phyloP scores from a whole-genome alignment of 768 basidiomycete genomes.

The Heimioporus sp. region DNA sequence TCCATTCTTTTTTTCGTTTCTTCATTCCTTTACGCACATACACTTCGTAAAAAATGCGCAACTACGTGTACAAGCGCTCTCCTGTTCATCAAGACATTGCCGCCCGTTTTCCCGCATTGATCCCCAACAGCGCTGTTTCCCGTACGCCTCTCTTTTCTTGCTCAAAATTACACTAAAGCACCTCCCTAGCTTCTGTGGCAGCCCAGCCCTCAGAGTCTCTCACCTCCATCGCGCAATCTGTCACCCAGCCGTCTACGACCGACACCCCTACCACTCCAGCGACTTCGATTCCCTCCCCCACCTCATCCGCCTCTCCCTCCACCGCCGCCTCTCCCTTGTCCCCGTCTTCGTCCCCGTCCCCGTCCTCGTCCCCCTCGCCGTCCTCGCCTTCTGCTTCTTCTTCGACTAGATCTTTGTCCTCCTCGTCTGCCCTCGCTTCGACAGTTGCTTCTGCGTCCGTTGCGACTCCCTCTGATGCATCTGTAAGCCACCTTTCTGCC shows the following conservation, averaged over 20 bases:
- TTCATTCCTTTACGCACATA: no score
- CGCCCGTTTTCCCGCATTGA: no score
- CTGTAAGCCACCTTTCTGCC: constrained; percentile 17
- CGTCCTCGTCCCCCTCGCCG: constrained; percentile 6
- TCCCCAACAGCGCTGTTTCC: no score
- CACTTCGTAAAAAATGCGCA: constrained; percentile 26
- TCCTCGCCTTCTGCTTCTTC: constrained; percentile 10
- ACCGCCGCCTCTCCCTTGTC: not conserved
- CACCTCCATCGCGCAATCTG: no score
- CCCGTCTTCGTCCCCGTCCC: constrained; percentile 11
- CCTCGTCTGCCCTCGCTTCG: constrained; percentile 4
- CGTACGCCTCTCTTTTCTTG: no score
- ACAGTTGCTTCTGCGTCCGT: constrained; percentile 4
- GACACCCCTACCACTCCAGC: no score
- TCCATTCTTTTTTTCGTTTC: constrained; percentile 16
- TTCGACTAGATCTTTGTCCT: not conserved
- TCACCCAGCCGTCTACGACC: no score
- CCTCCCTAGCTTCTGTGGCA: no score
- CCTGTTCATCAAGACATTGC: not conserved
- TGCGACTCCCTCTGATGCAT: not conserved
- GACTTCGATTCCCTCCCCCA: no score
- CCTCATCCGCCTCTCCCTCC: not conserved
- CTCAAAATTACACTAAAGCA: no score
- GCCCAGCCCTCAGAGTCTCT: no score
- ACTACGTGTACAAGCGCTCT: constrained; percentile 17